Evolutionary conservation across 192 early-diverging fungal species (phyloP).

Genomic region (Haplosporangium gracile): DNA sequence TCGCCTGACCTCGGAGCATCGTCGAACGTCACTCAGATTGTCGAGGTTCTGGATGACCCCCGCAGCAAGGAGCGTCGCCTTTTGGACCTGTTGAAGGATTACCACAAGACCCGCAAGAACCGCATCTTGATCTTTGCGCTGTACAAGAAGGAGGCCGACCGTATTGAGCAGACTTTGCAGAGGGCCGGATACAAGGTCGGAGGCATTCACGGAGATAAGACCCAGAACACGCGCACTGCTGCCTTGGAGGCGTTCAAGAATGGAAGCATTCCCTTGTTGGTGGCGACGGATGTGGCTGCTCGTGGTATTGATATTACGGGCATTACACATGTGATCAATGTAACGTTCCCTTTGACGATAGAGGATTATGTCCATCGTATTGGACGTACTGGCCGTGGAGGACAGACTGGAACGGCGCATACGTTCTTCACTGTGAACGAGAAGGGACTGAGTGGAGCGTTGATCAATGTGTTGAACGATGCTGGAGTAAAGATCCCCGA

Average conservation of each 20-base stretch:
- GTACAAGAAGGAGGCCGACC: slow-evolving; percentile 95
- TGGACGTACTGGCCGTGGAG: slow-evolving; percentile 96
- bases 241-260: slow-evolving; percentile 87
- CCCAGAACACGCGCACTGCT: slow-evolving; percentile 83
- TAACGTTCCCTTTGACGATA: slow-evolving; percentile 96
- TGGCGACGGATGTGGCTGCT: slow-evolving; percentile 95
- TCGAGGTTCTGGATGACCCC: slow-evolving; percentile 87
- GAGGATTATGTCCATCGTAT: slow-evolving; percentile 96
- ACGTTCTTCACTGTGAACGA: slow-evolving; percentile 95
- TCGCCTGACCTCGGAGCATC: slow-evolving; percentile 92
- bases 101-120: slow-evolving; percentile 89
- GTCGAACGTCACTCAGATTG: slow-evolving; percentile 86
- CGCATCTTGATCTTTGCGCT: slow-evolving; percentile 94
- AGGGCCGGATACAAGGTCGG: slow-evolving; percentile 84
- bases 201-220: slow-evolving; percentile 94
- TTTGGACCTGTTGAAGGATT: slow-evolving; percentile 81
- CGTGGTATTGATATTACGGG: slow-evolving; percentile 92
- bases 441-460: slow-evolving; percentile 87
- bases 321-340: slow-evolving; percentile 97
- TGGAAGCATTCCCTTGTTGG: slow-evolving; percentile 85
- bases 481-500: slow-evolving; percentile 89
- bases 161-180: slow-evolving; percentile 81
- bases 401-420: slow-evolving; percentile 88
- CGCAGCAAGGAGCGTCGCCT: slow-evolving; percentile 82
- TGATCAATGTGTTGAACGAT: slow-evolving; percentile 93